Evolutionary conservation across 2,329 filamentous ascomycete species (phyloP), one percentile per base, ranked within the genome.

Genomic region (Camillea tinctor): DNA sequence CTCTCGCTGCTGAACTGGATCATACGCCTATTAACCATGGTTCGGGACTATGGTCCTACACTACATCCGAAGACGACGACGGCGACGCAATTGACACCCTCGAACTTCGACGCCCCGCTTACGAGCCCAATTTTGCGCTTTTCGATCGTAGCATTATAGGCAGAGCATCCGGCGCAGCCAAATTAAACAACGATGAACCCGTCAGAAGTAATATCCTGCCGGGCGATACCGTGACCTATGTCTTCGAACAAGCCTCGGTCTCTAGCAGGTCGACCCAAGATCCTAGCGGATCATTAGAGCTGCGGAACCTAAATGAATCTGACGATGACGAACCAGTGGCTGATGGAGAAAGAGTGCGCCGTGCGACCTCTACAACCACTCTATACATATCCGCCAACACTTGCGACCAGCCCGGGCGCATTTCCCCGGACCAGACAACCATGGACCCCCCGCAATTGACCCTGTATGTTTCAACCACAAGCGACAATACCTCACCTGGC

Each of bases 301-400:
- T 71, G 57, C 68, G 70, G 64, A 65, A 61, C 54, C 26, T 71
- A 55, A 58, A 71, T 64, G 55, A 56, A 52, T 56, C 67, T 40
- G 44, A 62, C 57, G 61, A 55, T 20, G 50, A 49, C 15, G 50
- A 26, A 26, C 54, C 59, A 19, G 52, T 57, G n/a, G 50, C 48
- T 6, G 58, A 61, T 17, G 50, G 54, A 30, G 68, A 65, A 63
- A 59, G 65, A 48, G 57, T 49, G 23, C 68, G 64, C 22, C 69
- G 73, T 56, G 65, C 71, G 59, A 64, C 70, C 55, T 64, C 75
- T 22, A 74, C 75, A 17, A 80, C 75, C 50, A 84, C 77, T 1
- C 79, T 98, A 2, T 97, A 90, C 74, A 82, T 99, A 57, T 93
- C 93, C 1, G 87, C 93, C 50, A 98, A 93, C 66, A 93, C 91